A percentile compares a stretch with the other conserved stretches of the same genome.
phyloP scores from a whole-genome alignment of 192 early-diverging fungal species.

The Backusella mclennaniae region DNA sequence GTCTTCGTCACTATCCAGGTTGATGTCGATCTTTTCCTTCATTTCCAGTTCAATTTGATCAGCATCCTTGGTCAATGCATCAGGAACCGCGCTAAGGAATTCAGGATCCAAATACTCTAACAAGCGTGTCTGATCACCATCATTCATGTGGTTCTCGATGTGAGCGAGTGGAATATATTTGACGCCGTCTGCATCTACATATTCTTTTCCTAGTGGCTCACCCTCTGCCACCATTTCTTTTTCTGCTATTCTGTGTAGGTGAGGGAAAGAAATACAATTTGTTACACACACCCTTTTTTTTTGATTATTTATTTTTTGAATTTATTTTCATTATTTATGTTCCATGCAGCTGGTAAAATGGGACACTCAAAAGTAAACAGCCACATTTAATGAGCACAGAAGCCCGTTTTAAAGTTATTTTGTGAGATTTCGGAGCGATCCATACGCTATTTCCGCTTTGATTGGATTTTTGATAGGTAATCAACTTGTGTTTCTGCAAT shows the following conservation, averaged over 20 bases:
- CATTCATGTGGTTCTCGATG: constrained; percentile 24
- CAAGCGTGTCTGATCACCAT: not conserved
- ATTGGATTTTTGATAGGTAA: not conserved
- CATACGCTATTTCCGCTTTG: not conserved
- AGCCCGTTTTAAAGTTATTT: not conserved
- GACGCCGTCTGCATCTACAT: not conserved
- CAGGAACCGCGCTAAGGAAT: constrained; percentile 16
- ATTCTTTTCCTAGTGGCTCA: not conserved
- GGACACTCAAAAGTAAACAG: no score
- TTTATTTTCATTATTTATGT: no score
- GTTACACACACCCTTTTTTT: not conserved
- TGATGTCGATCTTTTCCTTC: constrained; percentile 17
- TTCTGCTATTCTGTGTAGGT: not conserved
- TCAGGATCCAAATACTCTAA: constrained; percentile 18
- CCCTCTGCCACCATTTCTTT: not conserved
- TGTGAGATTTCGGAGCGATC: not conserved
- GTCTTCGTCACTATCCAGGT: constrained; percentile 11
- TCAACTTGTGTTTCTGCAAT: not conserved
- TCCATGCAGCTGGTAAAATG: no score
- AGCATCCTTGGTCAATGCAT: not conserved
- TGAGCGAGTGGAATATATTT: not conserved
- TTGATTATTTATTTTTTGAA: no score
- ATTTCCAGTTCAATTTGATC: constrained; percentile 1
- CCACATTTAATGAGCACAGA: not conserved
- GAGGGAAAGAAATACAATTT: not conserved